Conservation (phyloP, 345 rosid species). For the Boechera retrofracta region DNA sequence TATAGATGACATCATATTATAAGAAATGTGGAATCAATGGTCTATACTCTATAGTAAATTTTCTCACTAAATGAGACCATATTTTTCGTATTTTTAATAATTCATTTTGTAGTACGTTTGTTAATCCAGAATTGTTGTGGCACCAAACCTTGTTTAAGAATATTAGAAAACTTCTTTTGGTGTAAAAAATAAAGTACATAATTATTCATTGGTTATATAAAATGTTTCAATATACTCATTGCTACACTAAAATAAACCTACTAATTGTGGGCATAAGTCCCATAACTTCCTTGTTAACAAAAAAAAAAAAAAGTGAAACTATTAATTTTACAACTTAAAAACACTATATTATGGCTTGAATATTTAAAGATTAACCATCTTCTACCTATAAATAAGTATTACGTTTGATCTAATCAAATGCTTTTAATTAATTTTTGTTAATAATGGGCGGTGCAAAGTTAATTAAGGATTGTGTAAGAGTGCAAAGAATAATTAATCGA, state of each 20-base stretch:
- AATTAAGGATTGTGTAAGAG: constrained; percentile 37
- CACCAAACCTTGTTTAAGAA: neutral
- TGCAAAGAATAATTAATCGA: constrained; percentile 22
- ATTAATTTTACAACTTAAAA: neutral
- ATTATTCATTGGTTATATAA: neutral
- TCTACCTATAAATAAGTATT: neutral
- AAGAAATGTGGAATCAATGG: too few relatives aligned
- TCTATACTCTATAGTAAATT: neutral
- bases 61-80: neutral
- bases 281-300: neutral
- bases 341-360: constrained; percentile 6
- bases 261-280: neutral
- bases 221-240: neutral
- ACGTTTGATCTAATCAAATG: constrained; percentile 13
- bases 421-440: neutral
- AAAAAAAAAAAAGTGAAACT: neutral
- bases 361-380: neutral
- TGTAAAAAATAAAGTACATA: neutral
- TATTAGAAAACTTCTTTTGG: neutral
- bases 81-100: neutral
- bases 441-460: constrained; percentile 42
- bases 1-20: neutral
- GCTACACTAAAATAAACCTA: constrained; percentile 4
- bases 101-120: too few relatives aligned
- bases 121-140: neutral